These are phyloP conservation scores for Leccinum longicurvipes DNA, from an alignment of 768 basidiomycete genomes.

Conservation along the genomic window DNA sequence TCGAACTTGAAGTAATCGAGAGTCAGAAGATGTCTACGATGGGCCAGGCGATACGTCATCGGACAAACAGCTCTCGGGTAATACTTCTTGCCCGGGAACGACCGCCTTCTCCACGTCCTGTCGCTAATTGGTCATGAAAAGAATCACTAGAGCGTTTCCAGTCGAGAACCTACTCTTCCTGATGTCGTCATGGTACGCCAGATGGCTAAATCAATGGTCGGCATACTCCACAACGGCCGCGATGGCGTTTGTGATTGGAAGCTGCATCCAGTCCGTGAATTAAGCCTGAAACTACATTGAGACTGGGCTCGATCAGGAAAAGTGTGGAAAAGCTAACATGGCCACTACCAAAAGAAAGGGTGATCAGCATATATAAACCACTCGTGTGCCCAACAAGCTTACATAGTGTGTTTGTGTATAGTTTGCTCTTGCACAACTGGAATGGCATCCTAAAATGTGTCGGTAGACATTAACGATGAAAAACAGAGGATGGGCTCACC, in stretches of 20 bases:
- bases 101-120: slow-evolving; percentile 2
- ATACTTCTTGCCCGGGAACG: background rate
- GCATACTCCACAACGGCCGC: slow-evolving; percentile 5
- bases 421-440: slow-evolving; percentile 23
- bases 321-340: slow-evolving; percentile 6
- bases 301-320: background rate
- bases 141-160: background rate
- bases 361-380: background rate
- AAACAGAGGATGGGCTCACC: slow-evolving; percentile 4
- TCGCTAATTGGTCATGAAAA: slow-evolving; percentile 3
- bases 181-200: slow-evolving; percentile 2
- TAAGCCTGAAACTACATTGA: slow-evolving; percentile 9
- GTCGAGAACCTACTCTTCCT: slow-evolving; percentile 1
- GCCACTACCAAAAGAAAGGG: slow-evolving; percentile 8
- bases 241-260: slow-evolving; percentile 2
- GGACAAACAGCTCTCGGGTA: background rate
- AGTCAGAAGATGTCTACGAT: background rate
- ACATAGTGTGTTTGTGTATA: slow-evolving; percentile 23
- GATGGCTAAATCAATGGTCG: slow-evolving; percentile 2
- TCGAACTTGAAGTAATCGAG: background rate
- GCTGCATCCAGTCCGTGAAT: slow-evolving; percentile 6
- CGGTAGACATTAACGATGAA: background rate
- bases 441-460: slow-evolving; percentile 18
- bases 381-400: background rate
- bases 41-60: background rate